Evolutionary conservation across 2,329 filamentous ascomycete species (phyloP).

Genomic region (Claviceps spartinae): DNA sequence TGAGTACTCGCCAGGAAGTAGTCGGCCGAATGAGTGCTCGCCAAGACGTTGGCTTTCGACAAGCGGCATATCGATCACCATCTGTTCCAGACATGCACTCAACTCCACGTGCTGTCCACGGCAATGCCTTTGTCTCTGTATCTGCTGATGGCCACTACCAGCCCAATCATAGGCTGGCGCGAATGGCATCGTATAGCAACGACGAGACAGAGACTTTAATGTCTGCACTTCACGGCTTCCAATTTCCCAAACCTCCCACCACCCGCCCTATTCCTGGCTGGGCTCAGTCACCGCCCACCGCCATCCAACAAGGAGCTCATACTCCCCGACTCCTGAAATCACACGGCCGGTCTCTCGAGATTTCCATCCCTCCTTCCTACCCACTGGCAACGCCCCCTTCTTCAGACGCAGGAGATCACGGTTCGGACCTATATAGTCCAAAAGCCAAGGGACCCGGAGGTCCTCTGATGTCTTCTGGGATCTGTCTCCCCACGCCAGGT

Average conservation of each 20-base stretch:
- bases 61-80: constrained; percentile 16
- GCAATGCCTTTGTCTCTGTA: constrained; percentile 6
- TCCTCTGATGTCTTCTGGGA: constrained; percentile 5
- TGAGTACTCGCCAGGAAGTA: constrained; percentile 28
- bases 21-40: constrained; percentile 40
- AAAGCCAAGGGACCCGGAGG: constrained; percentile 7
- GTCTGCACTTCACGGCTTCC: constrained; percentile 21
- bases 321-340: constrained; percentile 14
- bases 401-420: constrained; percentile 16
- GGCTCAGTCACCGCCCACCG: constrained; percentile 12
- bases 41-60: constrained; percentile 28
- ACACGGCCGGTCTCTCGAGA: constrained; percentile 12
- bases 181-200: constrained; percentile 14
- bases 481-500: constrained; percentile 17
- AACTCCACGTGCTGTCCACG: constrained; percentile 4
- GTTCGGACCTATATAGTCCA: neutral
- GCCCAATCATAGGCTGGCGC: constrained; percentile 4
- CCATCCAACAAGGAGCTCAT: constrained; percentile 10
- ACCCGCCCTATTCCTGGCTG: constrained; percentile 14
- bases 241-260: constrained; percentile 23
- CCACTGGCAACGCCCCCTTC: constrained; percentile 20
- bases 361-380: constrained; percentile 7
- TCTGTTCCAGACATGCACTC: constrained; percentile 12
- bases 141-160: constrained; percentile 6
- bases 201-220: constrained; percentile 12